Base-by-base conservation (phyloP, 176 grass and related monocot genomes). In the Poa pratensis region DNA sequence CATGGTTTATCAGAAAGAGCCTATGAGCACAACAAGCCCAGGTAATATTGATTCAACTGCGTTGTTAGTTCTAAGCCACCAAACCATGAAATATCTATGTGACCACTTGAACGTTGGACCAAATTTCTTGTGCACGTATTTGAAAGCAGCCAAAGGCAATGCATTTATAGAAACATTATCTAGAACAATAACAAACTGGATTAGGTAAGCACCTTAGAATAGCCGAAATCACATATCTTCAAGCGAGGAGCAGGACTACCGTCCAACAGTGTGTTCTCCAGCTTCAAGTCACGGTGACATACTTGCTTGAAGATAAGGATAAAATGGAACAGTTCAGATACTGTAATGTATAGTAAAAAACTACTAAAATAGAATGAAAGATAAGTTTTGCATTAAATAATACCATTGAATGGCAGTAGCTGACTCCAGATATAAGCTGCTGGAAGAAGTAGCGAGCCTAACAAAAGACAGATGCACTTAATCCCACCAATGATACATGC, bases 341-440 rank as follows among this genome's bases (percentile, higher is more conserved):
- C 52, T 69, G 82, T 16, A 55, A 73, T 19, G 16, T 32, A 15
- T 17, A 84, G 60, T 85, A 80, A 76, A 14, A 30, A 30, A 30
- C 30, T 30, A 30, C 30, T 30, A 30, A 30, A 57, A 79, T 86
- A 24, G 39, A 65, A 78, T 73, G 52, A 10, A 83, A 61, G 48
- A 77, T 58, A 88, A 51, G 50, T 58, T 58, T 12, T 80, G 12
- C 14, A 83, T 80, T 79, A 93, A 88, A 40, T 55, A 60, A 54
- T 95, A 98, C 96, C 96, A 98, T 98, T 4, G 96, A 95, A 82
- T 98, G 96, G 73, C 93, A 98, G 75, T 95, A 95, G 84, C 93
- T 98, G 66, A 98, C 96, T 83, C 96, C 96, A 75, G 96, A 98
- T 82, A 98, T 94, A 85, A 98, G 93, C 85, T 98, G 96, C 77